Conservation (phyloP, 805 yeast species). For the Zygosaccharomyces siamensis region DNA sequence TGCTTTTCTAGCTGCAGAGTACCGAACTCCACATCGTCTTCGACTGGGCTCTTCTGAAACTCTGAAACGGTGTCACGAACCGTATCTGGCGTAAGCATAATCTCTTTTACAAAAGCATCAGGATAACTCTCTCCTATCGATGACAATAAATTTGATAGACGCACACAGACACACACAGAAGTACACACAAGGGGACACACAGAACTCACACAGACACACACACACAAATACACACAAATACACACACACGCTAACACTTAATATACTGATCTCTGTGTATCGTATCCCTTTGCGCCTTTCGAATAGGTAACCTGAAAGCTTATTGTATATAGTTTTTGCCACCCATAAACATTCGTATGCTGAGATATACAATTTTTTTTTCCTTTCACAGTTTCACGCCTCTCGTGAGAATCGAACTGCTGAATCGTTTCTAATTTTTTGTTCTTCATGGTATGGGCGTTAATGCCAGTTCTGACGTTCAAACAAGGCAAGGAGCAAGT, state of each 20-base stretch:
- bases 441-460: too few species aligned
- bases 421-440: too few species aligned
- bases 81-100: conserved; percentile 19
- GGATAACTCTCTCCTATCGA: neutral
- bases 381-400: neutral
- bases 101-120: neutral
- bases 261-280: neutral
- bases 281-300: neutral
- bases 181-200: too few species aligned
- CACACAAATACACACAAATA: too few species aligned
- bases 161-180: too few species aligned
- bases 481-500: too few species aligned
- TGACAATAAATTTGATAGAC: neutral
- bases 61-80: conserved; percentile 15
- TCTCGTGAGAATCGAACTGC: neutral
- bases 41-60: conserved; percentile 25
- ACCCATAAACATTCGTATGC: neutral
- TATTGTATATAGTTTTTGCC: neutral
- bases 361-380: neutral
- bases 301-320: neutral
- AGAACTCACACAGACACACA: too few species aligned
- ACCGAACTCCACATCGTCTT: conserved; percentile 23
- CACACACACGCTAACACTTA: too few species aligned
- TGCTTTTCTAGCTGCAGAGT: conserved; percentile 21
- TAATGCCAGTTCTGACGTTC: too few species aligned